phyloP scores from a whole-genome alignment of 1,284 basidiomycete genomes.

The Cryptococcus sp. region DNA sequence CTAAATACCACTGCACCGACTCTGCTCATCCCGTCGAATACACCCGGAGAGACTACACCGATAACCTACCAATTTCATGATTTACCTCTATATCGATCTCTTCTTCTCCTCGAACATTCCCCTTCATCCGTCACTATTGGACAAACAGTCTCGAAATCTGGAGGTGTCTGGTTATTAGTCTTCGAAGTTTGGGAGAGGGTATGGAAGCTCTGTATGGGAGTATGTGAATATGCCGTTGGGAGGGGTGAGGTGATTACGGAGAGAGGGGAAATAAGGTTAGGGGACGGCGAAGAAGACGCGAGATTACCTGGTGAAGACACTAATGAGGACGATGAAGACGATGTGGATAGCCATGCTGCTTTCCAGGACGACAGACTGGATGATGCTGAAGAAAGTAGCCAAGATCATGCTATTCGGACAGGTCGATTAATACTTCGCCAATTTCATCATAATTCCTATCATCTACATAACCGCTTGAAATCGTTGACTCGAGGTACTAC shows the following conservation, averaged over 20 bases:
- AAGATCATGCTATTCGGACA: constrained; percentile 12
- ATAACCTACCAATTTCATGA: constrained; percentile 36
- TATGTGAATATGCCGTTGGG: constrained; percentile 42
- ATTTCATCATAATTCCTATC: constrained; percentile 39
- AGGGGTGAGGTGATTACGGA: constrained; percentile 18
- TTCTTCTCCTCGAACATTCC: constrained; percentile 28
- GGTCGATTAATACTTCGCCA: constrained; percentile 36
- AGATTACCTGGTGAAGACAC: constrained; percentile 10
- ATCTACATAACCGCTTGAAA: constrained; percentile 26
- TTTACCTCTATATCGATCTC: constrained; percentile 36
- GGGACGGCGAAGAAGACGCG: constrained; percentile 35
- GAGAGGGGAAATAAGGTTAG: constrained; percentile 16
- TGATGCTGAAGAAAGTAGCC: background rate
- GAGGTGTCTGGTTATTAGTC: constrained; percentile 33
- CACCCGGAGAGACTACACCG: constrained; percentile 1
- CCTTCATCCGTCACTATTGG: constrained; percentile 21
- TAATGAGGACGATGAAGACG: constrained; percentile 6
- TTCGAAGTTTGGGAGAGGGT: constrained; percentile 33
- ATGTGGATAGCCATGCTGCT: background rate
- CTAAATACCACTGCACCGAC: constrained; percentile 3
- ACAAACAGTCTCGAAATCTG: constrained; percentile 13
- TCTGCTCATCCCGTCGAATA: constrained; percentile 7
- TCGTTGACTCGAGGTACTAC: constrained; percentile 3
- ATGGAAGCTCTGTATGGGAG: constrained; percentile 38
- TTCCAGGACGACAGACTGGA: background rate